These are phyloP conservation scores for Colletotrichum tropicicola DNA, from an alignment of 2,329 filamentous ascomycete species.

Conservation along the genomic window DNA sequence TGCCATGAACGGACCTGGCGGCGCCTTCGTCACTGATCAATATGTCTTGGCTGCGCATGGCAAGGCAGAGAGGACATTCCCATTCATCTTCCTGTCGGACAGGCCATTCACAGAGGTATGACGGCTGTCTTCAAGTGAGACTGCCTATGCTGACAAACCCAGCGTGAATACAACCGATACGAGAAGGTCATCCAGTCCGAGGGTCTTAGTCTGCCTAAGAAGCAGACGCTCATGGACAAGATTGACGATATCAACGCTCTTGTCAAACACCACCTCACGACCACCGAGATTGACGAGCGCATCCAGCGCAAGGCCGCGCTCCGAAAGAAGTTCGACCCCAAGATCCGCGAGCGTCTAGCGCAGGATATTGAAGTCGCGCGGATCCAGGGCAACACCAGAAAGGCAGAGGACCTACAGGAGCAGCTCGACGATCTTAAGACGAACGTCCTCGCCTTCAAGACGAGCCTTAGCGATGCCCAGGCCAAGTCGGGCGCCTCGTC, in stretches of 20 bases:
- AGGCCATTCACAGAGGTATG: slow-evolving; percentile 82
- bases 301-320: slow-evolving; percentile 76
- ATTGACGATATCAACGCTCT: slow-evolving; percentile 83
- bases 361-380: slow-evolving; percentile 74
- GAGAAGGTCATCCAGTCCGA: slow-evolving; percentile 79
- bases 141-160: background rate
- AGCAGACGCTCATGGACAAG: slow-evolving; percentile 73
- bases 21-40: slow-evolving; percentile 83
- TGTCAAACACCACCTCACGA: slow-evolving; percentile 83
- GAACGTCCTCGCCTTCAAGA: slow-evolving; percentile 79
- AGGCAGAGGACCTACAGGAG: slow-evolving; percentile 62
- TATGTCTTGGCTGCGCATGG: slow-evolving; percentile 86
- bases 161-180: slow-evolving; percentile 85
- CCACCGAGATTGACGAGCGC: slow-evolving; percentile 82
- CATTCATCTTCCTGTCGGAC: slow-evolving; percentile 91
- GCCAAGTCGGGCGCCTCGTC: slow-evolving; percentile 61
- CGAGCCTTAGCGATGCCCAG: slow-evolving; percentile 65
- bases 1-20: slow-evolving; percentile 80
- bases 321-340: slow-evolving; percentile 71
- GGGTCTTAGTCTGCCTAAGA: slow-evolving; percentile 77
- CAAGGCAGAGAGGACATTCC: slow-evolving; percentile 83
- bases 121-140: slow-evolving; percentile 3
- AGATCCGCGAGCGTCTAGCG: slow-evolving; percentile 74
- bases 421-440: slow-evolving; percentile 71
- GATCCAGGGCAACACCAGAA: slow-evolving; percentile 68